These are phyloP conservation scores for Vickermania ingenoplastis DNA, from an alignment of 208 protist species.

Conservation along the genomic window DNA sequence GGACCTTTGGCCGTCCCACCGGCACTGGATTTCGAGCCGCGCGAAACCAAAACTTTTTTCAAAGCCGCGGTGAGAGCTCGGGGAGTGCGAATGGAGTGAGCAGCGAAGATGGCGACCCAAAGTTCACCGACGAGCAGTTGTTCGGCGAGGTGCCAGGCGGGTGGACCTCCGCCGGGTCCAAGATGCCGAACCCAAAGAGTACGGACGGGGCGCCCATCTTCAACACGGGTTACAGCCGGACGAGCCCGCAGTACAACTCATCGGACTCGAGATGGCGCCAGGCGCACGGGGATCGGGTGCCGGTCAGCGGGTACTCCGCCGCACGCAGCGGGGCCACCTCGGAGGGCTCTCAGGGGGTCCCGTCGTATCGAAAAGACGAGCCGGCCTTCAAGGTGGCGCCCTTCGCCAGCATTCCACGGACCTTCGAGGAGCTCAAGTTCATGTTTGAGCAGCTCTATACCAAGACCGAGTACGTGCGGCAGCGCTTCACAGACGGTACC, in stretches of 20 bases:
- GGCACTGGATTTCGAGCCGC: constrained; percentile 15
- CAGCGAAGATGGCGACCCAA: constrained; percentile 6
- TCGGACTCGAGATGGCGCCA: constrained; percentile 38
- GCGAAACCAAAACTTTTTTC: too few relatives aligned
- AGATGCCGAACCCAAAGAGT: neutral
- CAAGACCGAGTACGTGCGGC: neutral
- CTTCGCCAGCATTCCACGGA: constrained; percentile 3
- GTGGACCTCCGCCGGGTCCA: constrained; percentile 13
- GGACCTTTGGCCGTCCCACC: neutral
- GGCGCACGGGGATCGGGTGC: constrained; percentile 52
- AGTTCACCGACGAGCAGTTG: constrained; percentile 55
- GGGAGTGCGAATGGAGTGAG: constrained; percentile 1
- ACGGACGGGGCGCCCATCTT: constrained; percentile 1
- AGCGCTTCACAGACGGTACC: neutral
- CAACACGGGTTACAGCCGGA: neutral
- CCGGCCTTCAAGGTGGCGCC: neutral
- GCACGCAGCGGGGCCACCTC: neutral
- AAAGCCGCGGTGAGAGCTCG: constrained; percentile 1
- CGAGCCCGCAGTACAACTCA: constrained; percentile 1
- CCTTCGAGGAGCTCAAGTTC: constrained; percentile 4
- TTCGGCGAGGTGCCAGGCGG: constrained; percentile 35
- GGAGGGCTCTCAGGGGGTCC: neutral
- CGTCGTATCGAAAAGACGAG: neutral
- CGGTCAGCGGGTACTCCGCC: constrained; percentile 48
- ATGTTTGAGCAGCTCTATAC: constrained; percentile 5